These are phyloP conservation scores for Candida wancherniae DNA, from an alignment of 805 yeast species.

Conservation along the genomic window DNA sequence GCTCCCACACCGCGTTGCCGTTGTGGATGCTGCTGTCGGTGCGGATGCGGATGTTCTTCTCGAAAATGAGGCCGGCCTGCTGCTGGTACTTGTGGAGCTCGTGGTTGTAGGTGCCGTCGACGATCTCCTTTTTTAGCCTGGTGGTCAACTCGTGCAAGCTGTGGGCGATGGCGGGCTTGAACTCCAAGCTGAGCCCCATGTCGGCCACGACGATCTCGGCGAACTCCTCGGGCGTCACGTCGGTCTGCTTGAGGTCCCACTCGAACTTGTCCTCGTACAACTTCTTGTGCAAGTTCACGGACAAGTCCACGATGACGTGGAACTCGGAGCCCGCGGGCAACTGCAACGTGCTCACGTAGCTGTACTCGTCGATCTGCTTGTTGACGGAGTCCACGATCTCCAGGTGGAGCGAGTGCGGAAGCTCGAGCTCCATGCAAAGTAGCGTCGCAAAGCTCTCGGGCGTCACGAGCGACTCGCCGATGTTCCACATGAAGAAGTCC, in stretches of 20 bases:
- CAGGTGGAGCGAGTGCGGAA: constrained; percentile 59
- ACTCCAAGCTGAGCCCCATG: constrained; percentile 78
- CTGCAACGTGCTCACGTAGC: constrained; percentile 56
- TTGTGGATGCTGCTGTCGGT: constrained; percentile 66
- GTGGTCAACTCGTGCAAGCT: constrained; percentile 76
- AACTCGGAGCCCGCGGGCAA: constrained; percentile 54
- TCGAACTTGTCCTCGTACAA: constrained; percentile 89
- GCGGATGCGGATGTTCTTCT: constrained; percentile 37
- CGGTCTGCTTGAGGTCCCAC: constrained; percentile 68
- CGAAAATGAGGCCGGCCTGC: constrained; percentile 39
- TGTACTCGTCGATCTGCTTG: constrained; percentile 76
- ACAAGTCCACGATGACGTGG: constrained; percentile 75
- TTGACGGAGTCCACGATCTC: constrained; percentile 66
- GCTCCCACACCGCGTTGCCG: constrained; percentile 82
- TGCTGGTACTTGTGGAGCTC: constrained; percentile 42
- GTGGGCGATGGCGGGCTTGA: constrained; percentile 83
- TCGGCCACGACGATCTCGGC: constrained; percentile 80
- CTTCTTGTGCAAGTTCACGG: constrained; percentile 77
- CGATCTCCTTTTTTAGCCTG: constrained; percentile 73
- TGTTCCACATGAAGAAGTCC: constrained; percentile 73
- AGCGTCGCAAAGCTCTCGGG: constrained; percentile 74
- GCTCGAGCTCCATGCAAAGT: constrained; percentile 77
- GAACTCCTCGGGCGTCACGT: constrained; percentile 75
- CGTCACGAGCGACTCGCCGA: constrained; percentile 57
- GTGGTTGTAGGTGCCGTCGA: constrained; percentile 50